Evolutionary conservation across 2,329 filamentous ascomycete genomes (phyloP), one percentile per base, ranked within the genome.

Genomic region (Colletotrichum sp.): DNA sequence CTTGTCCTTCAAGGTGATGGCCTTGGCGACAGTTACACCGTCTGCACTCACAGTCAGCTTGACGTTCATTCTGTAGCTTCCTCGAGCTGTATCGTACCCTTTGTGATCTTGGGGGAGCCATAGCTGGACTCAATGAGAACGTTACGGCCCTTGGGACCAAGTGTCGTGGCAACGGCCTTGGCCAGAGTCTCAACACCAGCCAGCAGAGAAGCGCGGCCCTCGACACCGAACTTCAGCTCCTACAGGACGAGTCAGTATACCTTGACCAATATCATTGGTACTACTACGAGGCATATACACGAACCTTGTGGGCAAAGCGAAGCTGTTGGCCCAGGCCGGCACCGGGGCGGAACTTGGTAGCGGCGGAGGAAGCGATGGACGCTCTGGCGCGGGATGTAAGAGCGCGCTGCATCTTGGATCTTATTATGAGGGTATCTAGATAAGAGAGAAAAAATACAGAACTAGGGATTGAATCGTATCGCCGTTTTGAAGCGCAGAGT

Each of bases 21-120:
- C 95, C 87, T 93, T 96, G 79, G 94, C 94, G 80, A 97, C 94
- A 79, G 94, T 96, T 61, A 97, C 94, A 92, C 94, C 94, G 86
- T 97, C 94, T 96, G 77, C 38, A 67, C 66, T 69, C 29, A 51
- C n/a, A 70, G 76, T 82, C 77, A 82, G 79, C 76, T 72, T 27
- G 55, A 21, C 55, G 11, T 6, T 54, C 3, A 21, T 13, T 15
- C 6, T 6, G 16, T 9, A 15, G n/a, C 24, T 67, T 24, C 8
- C 18, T 51, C 4, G 21, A 62, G 33, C 62, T 47, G 34, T 55
- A 12, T 2, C 89, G 76, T 89, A 98, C 96, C 96, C 90, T 99
- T 99, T 81, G 97, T 99, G 87, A 99, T 99, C 92, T 99, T 99
- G 81, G 97, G 97, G 21, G 97, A 98, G 85, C 97, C 97, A 82